A percentile compares a stretch with the other conserved stretches of the same genome.
Evolutionary conservation across 805 yeast species (phyloP).

Genomic region (Tetrapisispora pingtungensis): DNA sequence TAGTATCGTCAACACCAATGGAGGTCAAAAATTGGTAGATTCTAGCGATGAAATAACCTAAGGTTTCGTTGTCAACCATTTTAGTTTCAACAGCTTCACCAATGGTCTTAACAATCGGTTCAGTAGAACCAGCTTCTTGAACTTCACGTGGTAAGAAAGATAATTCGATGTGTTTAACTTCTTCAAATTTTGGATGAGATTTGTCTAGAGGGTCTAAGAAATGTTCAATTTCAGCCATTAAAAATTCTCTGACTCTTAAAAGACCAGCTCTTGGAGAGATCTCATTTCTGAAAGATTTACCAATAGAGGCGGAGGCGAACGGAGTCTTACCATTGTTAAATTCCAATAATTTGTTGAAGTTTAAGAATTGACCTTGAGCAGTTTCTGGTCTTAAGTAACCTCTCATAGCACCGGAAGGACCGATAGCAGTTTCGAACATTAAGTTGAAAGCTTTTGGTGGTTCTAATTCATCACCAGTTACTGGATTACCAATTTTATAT

Average conservation of each 20-base stretch:
- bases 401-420: slow-evolving; percentile 93
- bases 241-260: slow-evolving; percentile 93
- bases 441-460: slow-evolving; percentile 92
- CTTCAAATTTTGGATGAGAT: slow-evolving; percentile 67
- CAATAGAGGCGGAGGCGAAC: slow-evolving; percentile 98
- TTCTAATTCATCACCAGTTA: slow-evolving; percentile 74
- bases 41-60: slow-evolving; percentile 94
- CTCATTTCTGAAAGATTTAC: slow-evolving; percentile 97
- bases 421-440: slow-evolving; percentile 98
- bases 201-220: slow-evolving; percentile 91
- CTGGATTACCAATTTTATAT: slow-evolving; percentile 84
- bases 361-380: slow-evolving; percentile 98
- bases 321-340: slow-evolving; percentile 96
- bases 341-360: slow-evolving; percentile 87
- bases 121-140: slow-evolving; percentile 79
- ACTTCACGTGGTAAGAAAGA: slow-evolving; percentile 76
- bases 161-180: slow-evolving; percentile 63
- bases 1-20: slow-evolving; percentile 79
- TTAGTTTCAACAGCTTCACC: slow-evolving; percentile 87
- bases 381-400: slow-evolving; percentile 98
- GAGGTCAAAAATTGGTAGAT: slow-evolving; percentile 73
- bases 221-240: slow-evolving; percentile 99
- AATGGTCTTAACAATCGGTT: slow-evolving; percentile 50
- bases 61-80: slow-evolving; percentile 91
- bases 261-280: slow-evolving; percentile 97